Evolutionary conservation across 2,329 filamentous ascomycete species (phyloP).

Genomic region (Stemphylium vesicarium): DNA sequence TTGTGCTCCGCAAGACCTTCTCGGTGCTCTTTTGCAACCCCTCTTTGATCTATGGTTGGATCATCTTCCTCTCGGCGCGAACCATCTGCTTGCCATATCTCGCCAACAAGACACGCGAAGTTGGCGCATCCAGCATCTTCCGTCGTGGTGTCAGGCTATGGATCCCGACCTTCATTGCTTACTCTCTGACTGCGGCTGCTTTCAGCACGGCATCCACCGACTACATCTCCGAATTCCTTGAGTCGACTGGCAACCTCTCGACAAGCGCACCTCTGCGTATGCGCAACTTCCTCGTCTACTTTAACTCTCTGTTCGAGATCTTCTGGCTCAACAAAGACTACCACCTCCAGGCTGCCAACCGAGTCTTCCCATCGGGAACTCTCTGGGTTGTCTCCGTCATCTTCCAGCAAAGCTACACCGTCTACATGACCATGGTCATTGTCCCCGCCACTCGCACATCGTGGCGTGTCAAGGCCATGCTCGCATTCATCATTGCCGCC

Average conservation of each 20-base stretch:
- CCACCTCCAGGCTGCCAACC: slow-evolving; percentile 49
- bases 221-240: slow-evolving; percentile 50
- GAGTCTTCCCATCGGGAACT: slow-evolving; percentile 54
- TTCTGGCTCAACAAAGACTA: slow-evolving; percentile 54
- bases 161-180: slow-evolving; percentile 50
- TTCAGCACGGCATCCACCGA: slow-evolving; percentile 38
- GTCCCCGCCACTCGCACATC: slow-evolving; percentile 52
- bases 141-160: slow-evolving; percentile 52
- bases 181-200: slow-evolving; percentile 49
- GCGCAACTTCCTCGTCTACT: slow-evolving; percentile 50
- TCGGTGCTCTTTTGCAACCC: slow-evolving; percentile 56
- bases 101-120: slow-evolving; percentile 39
- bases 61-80: slow-evolving; percentile 56
- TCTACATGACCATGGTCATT: slow-evolving; percentile 58
- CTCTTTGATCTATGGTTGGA: slow-evolving; percentile 53
- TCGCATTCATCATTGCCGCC: slow-evolving; percentile 52
- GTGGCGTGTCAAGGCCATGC: slow-evolving; percentile 51
- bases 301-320: slow-evolving; percentile 56
- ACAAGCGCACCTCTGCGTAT: slow-evolving; percentile 44
- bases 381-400: slow-evolving; percentile 56
- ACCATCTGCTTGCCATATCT: slow-evolving; percentile 54
- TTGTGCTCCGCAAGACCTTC: slow-evolving; percentile 53
- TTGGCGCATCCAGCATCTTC: slow-evolving; percentile 51
- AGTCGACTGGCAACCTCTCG: slow-evolving; percentile 46
- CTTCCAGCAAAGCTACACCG: slow-evolving; percentile 56